Evolutionary conservation across 1,139 yeast genomes (phyloP), one percentile per base, ranked within the genome.

Genomic region (Geotrichum klebahnii): DNA sequence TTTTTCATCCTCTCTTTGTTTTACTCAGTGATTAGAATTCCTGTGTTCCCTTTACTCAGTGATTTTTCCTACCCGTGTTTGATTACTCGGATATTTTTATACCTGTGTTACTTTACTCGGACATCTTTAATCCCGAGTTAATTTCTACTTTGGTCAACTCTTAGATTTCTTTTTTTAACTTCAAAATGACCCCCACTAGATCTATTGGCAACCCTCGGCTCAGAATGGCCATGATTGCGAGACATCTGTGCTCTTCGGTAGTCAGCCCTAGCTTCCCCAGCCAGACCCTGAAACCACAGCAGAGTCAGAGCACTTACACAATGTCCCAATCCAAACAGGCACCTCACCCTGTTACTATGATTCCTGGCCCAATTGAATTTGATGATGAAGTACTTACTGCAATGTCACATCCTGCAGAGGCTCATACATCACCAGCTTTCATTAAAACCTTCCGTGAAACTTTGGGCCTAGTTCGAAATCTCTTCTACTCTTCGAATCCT

Each of bases 291-390:
- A 12, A 14, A 8, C 32, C 14, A 20, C n/a, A 10, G 20, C 33
- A 6, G 17, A 8, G 19, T 6, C 23, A 33, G 14, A 26, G 24
- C 3, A 32, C 33, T 6, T 36, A 23, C 39, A 24, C 44, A n/a
- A 32, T 28, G 33, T 51, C 51, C 8, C 53, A 51, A 33, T 36
- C 50, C 14, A 46, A 41, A 16, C 54, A 50, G 29, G 44, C 52
- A 20, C 41, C 55, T 32, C 82, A 78, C 63, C 76, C 76, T 59
- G 72, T 79, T 67, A 76, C 89, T 59, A 73, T 89, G 74, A 86
- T 89, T 60, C 97, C 97, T 36, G 97, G 97, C 44, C 97, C 97
- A 54, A 85, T 90, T 66, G 94, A 86, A 68, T 82, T 90, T 68
- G 82, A 90, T 47, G 88, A 85, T 59, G 79, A 75, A 54, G 97